Evolutionary conservation across 2,329 filamentous ascomycete genomes (phyloP), one percentile per base, ranked within the genome.

Genomic region (Colletotrichum higginsianum): DNA sequence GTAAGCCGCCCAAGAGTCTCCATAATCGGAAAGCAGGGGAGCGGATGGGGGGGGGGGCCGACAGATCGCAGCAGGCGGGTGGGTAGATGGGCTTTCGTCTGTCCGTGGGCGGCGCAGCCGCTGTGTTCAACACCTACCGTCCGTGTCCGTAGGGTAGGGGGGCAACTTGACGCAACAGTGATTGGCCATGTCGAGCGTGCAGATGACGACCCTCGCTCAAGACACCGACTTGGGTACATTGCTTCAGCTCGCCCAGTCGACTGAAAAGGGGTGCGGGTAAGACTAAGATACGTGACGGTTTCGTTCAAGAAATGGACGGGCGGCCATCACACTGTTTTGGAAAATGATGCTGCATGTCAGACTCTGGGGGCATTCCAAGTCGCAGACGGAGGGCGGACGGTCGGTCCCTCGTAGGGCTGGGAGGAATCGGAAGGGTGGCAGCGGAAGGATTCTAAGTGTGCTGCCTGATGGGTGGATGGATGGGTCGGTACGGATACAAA

Each of bases 321-420:
- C 50, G 23, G 55, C 35, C 61, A 57, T 49, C 26, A 52, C 35
- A 66, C 65, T 53, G 52, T 66, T 72, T 72, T 71, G 55, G 66
- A 72, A 66, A 42, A 23, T 55, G 66, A 61, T 56, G 67, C 61
- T 71, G 66, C 67, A 62, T 72, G 70, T 72, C 70, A 72, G 70
- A 72, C 40, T 65, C 66, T 65, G 61, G 69, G 11, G 9, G 30
- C 35, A 47, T 38, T 56, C 56, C 58, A 63, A 40, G 58, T 66
- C 53, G 67, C 56, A 61, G 47, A 53, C 44, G 21, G 30, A 60
- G 66, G 21, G 16, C 30, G 69, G 21, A 12, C 30, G 66, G 66
- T 55, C 47, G 55, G 66, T 61, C 46, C 66, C 60, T 71, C 60
- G 66, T 72, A 72, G 69, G 69, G 69, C 69, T 72, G 69, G 69